These are phyloP conservation scores for Backusella parvicylindrica DNA, from an alignment of 192 early-diverging fungal species.

Conservation along the genomic window DNA sequence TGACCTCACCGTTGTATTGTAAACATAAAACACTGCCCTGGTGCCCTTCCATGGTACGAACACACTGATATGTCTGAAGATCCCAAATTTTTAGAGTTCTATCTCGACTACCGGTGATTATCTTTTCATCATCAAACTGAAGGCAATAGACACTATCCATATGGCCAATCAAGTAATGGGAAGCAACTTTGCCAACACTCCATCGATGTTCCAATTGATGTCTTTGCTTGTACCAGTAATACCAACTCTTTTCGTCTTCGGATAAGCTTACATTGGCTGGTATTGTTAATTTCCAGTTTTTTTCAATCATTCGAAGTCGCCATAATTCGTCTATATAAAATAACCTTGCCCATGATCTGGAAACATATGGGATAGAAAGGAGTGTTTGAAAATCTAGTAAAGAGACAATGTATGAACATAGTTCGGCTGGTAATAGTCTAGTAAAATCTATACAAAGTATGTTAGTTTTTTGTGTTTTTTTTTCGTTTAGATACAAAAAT, in stretches of 20 bases:
- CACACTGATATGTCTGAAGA: constrained; percentile 53
- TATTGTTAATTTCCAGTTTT: constrained; percentile 4
- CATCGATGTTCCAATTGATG: constrained; percentile 63
- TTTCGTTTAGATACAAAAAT: too few species aligned
- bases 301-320: constrained; percentile 2
- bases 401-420: constrained; percentile 11
- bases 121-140: constrained; percentile 78
- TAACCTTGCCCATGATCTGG: neutral
- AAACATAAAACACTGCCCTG: constrained; percentile 76
- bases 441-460: constrained; percentile 5
- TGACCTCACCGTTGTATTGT: constrained; percentile 76
- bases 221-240: constrained; percentile 68
- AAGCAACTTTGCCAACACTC: constrained; percentile 39
- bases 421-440: constrained; percentile 3
- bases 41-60: constrained; percentile 68
- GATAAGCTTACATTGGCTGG: neutral
- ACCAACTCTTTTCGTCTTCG: constrained; percentile 48
- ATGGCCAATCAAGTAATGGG: constrained; percentile 72
- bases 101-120: constrained; percentile 81
- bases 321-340: constrained; percentile 10
- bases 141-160: constrained; percentile 89
- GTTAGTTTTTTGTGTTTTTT: too few species aligned
- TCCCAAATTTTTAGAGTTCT: constrained; percentile 86
- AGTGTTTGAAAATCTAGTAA: constrained; percentile 6
- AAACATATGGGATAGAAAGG: neutral